Percentiles rank a stretch among this genome's conserved stretches.
Evolutionary conservation across 2,329 filamentous ascomycete species (phyloP).

Genomic region (Colletotrichum karsti): DNA sequence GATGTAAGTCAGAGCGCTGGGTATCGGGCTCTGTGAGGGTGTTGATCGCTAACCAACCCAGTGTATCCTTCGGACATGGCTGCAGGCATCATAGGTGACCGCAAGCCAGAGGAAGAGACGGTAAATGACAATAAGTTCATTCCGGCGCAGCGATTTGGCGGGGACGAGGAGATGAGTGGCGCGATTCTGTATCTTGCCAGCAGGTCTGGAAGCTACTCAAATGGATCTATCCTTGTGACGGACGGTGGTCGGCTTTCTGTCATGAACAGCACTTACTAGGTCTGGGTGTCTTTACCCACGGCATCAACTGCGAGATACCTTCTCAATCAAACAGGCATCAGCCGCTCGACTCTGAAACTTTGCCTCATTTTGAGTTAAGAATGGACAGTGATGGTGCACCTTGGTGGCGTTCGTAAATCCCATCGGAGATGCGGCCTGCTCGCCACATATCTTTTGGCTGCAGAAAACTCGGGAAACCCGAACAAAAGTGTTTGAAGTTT

Average conservation of each 20-base stretch:
- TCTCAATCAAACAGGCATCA: too few species aligned
- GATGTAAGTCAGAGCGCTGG: constrained; percentile 44
- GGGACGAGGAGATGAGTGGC: constrained; percentile 67
- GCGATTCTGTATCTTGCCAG: constrained; percentile 72
- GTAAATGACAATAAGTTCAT: constrained; percentile 42
- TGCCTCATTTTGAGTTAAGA: too few species aligned
- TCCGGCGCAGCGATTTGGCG: constrained; percentile 65
- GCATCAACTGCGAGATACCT: too few species aligned
- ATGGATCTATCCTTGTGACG: constrained; percentile 68
- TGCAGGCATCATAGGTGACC: not conserved
- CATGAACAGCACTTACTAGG: constrained; percentile 37
- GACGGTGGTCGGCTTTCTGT: constrained; percentile 69
- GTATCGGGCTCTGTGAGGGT: not conserved
- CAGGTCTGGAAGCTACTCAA: constrained; percentile 70
- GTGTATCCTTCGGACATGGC: constrained; percentile 23
- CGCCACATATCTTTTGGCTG: too few species aligned
- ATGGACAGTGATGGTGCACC: too few species aligned
- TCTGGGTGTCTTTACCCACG: too few species aligned
- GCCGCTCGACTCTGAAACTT: too few species aligned
- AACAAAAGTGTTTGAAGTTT: too few species aligned
- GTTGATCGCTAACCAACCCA: not conserved
- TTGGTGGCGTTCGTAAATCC: too few species aligned
- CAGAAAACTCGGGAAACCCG: too few species aligned
- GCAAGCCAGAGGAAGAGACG: constrained; percentile 10
- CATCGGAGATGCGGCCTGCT: too few species aligned